These are phyloP conservation scores for Chalara sp. DNA, from an alignment of 2,329 filamentous ascomycete species.

Conservation along the genomic window DNA sequence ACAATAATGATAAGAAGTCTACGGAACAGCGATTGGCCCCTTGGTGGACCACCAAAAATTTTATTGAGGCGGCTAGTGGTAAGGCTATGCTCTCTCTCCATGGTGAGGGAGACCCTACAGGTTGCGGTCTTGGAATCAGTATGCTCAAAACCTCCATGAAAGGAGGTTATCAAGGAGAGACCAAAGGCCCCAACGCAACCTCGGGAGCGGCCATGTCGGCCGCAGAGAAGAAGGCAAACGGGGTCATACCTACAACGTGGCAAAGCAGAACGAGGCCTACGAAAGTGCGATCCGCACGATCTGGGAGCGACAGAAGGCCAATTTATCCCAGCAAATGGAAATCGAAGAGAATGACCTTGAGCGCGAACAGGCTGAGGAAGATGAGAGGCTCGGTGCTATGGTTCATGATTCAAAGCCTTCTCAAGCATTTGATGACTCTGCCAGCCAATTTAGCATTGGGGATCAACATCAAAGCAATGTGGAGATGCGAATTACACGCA, in stretches of 20 bases:
- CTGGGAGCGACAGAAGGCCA: conserved; percentile 81
- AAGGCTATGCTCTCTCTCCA: conserved; percentile 97
- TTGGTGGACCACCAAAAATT: conserved; percentile 96
- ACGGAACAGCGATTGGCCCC: conserved; percentile 86
- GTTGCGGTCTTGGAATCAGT: conserved; percentile 87
- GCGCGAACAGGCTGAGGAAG: conserved; percentile 38
- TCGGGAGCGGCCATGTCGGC: conserved; percentile 67
- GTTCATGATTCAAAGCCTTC: conserved; percentile 46
- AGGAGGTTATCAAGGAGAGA: conserved; percentile 81
- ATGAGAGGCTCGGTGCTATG: conserved; percentile 35
- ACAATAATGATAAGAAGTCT: conserved; percentile 44
- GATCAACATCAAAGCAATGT: conserved; percentile 53
- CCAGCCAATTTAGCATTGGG: conserved; percentile 63
- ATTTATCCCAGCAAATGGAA: conserved; percentile 65
- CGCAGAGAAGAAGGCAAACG: conserved; percentile 72
- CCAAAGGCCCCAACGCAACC: conserved; percentile 58
- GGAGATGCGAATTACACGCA: conserved; percentile 69
- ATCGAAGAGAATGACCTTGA: conserved; percentile 51
- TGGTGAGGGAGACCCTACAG: conserved; percentile 90
- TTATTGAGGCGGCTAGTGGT: conserved; percentile 84
- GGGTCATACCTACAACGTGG: conserved; percentile 98
- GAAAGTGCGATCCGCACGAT: conserved; percentile 86
- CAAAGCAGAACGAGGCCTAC: conserved; percentile 86
- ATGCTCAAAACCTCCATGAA: conserved; percentile 99
- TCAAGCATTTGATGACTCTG: conserved; percentile 66